Evolutionary conservation across 176 grass and related monocot species (phyloP).

Genomic region (Musa acuminata): DNA sequence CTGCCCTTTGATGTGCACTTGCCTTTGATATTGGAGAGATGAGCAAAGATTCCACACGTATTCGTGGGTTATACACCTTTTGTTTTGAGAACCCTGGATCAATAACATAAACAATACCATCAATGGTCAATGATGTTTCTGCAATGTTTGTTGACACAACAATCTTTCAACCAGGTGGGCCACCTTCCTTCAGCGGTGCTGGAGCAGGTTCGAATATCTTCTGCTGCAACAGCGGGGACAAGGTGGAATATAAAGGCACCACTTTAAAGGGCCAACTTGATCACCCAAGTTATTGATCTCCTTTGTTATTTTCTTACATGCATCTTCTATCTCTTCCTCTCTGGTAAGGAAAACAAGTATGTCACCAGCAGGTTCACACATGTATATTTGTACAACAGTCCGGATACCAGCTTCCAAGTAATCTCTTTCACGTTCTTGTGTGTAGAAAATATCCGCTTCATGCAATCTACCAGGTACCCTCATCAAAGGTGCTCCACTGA

Average conservation of each 20-base stretch:
- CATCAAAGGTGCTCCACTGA: conserved; percentile 73
- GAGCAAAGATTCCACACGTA: conserved; percentile 80
- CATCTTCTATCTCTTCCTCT: conserved; percentile 99
- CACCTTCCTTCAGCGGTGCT: conserved; percentile 50
- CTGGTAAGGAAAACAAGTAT: conserved; percentile 96
- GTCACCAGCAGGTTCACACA: conserved; percentile 71
- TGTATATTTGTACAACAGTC: conserved; percentile 91
- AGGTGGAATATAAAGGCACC: conserved; percentile 81
- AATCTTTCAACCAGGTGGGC: conserved; percentile 89
- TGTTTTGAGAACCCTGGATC: conserved; percentile 97
- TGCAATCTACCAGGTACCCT: conserved; percentile 85
- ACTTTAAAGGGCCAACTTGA: conserved; percentile 93
- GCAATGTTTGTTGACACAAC: conserved; percentile 95
- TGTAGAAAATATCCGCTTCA: conserved; percentile 98
- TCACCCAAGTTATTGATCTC: conserved; percentile 89
- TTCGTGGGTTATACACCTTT: conserved; percentile 87
- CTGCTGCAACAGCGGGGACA: conserved; percentile 80
- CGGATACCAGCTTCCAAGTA: conserved; percentile 86
- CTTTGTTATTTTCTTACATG: conserved; percentile 90
- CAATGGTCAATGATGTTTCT: conserved; percentile 92
- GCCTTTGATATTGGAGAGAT: conserved; percentile 98
- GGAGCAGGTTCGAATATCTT: conserved; percentile 96
- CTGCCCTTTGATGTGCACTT: conserved; percentile 86
- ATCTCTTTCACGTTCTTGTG: conserved; percentile 91
- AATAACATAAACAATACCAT: conserved; percentile 96